Base-by-base conservation (phyloP, 139 green algal genomes). In the Coccomyxa sp. region DNA sequence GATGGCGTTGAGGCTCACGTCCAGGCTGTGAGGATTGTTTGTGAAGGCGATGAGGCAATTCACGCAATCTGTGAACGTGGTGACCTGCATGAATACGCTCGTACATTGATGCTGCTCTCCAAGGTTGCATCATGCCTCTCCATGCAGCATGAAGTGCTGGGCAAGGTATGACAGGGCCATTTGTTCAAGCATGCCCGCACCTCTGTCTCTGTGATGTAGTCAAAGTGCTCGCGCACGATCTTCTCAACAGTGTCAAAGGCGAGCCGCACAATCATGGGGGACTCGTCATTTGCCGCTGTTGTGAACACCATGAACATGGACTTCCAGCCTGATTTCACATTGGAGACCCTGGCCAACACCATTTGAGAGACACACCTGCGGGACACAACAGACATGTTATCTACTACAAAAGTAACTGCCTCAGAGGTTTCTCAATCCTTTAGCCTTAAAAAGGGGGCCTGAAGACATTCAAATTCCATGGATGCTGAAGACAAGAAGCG, bases 271-370 rank as follows among this genome's bases (percentile, higher is more conserved):
- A 98, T 96, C 32, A 87, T 92, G 23, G 90, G 92, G 74, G 91
- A 88, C 67, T 93, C 87, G 87, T 97, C 94, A 12, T 86, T 88
- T 31, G 97, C 97, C 13, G 95, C 97, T 13, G 94, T 97, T 13
- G 97, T 99, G 90, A 99, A 99, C 17, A 99, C 96, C 97, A 99
- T 99, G 91, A 99, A 99, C 94, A 99, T 97, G 88, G 83, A 93
- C 90, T 99, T 98, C 97, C 97, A 99, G 3, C 97, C 97, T 10
- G 90, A 96, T 89, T 99, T 99, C 81, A 99, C 91, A 85, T 99
- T 98, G 82, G 85, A 87, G 12, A 98, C 97, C 10, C 96, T 90
- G 10, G 95, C 93, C 71, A 97, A 88, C 71, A 98, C 94, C 94
- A 98, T 97, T 86, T 98, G 95, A 63, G 89, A 94, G 4, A 95